A percentile compares a stretch with the other conserved stretches of the same genome.
These are phyloP conservation scores for Stereum hirsutum DNA, from an alignment of 1,284 basidiomycete species.

Conservation along the genomic window DNA sequence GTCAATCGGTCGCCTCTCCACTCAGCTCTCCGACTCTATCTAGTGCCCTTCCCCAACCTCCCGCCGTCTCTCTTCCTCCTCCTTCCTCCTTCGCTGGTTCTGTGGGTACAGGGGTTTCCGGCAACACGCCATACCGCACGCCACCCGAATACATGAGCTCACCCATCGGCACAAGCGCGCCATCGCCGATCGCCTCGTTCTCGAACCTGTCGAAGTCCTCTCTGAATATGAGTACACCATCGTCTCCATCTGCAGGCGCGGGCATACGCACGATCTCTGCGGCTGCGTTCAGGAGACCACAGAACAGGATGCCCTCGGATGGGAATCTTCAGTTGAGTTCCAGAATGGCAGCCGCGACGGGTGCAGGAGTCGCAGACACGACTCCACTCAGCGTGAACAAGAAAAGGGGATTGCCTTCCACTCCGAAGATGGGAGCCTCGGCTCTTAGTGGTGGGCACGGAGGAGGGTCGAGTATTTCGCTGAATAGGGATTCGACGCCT, in stretches of 20 bases:
- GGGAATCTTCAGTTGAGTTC: conserved; percentile 9
- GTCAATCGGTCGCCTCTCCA: conserved; percentile 6
- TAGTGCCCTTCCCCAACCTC: conserved; percentile 9
- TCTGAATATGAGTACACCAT: conserved; percentile 15
- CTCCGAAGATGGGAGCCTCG: conserved; percentile 30
- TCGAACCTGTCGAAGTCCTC: conserved; percentile 16
- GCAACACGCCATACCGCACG: conserved; percentile 25
- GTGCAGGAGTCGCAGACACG: conserved; percentile 31
- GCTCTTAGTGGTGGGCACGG: conserved; percentile 8
- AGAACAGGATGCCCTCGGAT: conserved; percentile 22
- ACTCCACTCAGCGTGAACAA: conserved; percentile 38
- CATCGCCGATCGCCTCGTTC: conserved; percentile 15
- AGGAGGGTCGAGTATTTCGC: conserved; percentile 1
- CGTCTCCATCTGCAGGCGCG: conserved; percentile 14
- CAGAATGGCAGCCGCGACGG: too few relatives aligned
- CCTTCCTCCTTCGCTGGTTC: conserved; percentile 20
- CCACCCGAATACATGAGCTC: conserved; percentile 25
- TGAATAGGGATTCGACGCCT: neutral
- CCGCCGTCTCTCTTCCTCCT: conserved; percentile 11
- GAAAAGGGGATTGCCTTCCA: conserved; percentile 33
- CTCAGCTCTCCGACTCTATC: conserved; percentile 12
- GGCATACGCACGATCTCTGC: conserved; percentile 59
- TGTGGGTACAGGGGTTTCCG: too few relatives aligned
- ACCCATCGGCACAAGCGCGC: conserved; percentile 12
- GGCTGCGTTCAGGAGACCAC: conserved; percentile 60